These are phyloP conservation scores for Fusarium marasasianum DNA, from an alignment of 2,329 filamentous ascomycete genomes.

Conservation along the genomic window DNA sequence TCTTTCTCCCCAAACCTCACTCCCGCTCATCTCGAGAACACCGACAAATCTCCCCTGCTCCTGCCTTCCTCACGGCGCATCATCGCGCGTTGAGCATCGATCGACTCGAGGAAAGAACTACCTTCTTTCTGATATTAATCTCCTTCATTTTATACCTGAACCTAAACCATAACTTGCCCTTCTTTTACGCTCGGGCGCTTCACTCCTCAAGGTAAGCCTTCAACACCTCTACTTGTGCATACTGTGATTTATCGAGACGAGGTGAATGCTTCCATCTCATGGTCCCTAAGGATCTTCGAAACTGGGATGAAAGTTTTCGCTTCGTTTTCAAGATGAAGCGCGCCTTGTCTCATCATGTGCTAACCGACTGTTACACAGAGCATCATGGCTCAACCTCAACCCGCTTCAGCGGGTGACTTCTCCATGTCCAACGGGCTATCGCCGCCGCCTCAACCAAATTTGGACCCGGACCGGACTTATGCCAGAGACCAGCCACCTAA, in stretches of 20 bases:
- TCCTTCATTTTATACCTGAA: background rate
- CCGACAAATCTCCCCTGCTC: background rate
- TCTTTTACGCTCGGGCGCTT: background rate
- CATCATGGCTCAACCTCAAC: slow-evolving; percentile 27
- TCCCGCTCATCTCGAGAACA: background rate
- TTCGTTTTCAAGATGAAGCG: background rate
- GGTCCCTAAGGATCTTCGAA: background rate
- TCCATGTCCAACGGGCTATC: slow-evolving; percentile 18
- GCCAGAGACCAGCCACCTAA: slow-evolving; percentile 38
- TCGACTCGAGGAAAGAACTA: slow-evolving; percentile 16
- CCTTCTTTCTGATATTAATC: background rate
- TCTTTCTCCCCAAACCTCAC: background rate
- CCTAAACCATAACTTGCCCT: background rate
- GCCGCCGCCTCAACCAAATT: slow-evolving; percentile 17
- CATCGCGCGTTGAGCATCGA: background rate
- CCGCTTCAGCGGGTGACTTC: slow-evolving; percentile 8
- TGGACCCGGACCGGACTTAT: slow-evolving; percentile 34
- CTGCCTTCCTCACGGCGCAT: background rate
- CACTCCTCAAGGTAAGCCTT: slow-evolving; percentile 17
- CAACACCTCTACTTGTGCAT: background rate
- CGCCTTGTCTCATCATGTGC: background rate
- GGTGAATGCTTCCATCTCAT: background rate
- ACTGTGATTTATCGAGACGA: background rate
- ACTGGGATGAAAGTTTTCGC: background rate
- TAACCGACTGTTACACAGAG: slow-evolving; percentile 13